Conservation (phyloP, 169 alveolate genomes). For the Plasmodium vivax region DNA sequence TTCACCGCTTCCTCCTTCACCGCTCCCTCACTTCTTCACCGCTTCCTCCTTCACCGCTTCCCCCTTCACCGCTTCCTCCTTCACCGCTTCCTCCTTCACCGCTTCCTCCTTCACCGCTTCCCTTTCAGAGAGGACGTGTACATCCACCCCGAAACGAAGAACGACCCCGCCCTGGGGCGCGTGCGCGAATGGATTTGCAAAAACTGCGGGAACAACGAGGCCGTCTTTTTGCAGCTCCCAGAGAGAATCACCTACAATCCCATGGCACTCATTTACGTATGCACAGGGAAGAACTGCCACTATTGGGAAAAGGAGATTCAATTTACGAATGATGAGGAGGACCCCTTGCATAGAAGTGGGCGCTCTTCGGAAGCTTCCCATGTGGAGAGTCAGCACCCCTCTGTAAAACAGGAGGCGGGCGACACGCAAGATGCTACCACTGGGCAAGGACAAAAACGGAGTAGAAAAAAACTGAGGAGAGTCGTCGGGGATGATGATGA, state of each 20-base stretch:
- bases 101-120: background rate
- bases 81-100: background rate
- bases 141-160: constrained; percentile 86
- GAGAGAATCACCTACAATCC: constrained; percentile 92
- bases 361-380: constrained; percentile 5
- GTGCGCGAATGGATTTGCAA: constrained; percentile 91
- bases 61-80: background rate
- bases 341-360: constrained; percentile 2
- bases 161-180: constrained; percentile 93
- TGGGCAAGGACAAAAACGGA: background rate
- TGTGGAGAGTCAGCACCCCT: background rate
- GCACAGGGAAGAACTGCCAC: constrained; percentile 86
- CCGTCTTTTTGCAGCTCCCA: constrained; percentile 92
- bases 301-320: constrained; percentile 81
- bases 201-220: constrained; percentile 87
- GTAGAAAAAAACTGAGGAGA: background rate
- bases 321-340: constrained; percentile 67
- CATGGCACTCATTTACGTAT: constrained; percentile 92
- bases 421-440: background rate
- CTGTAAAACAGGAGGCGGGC: constrained; percentile 11
- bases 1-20: no score
- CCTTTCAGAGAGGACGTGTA: constrained; percentile 87
- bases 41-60: no score
- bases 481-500: background rate
- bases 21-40: no score